Percentiles rank a stretch among this genome's conserved stretches.
Conservation (phyloP, 768 basidiomycete genomes). For the Ramaria sp. region DNA sequence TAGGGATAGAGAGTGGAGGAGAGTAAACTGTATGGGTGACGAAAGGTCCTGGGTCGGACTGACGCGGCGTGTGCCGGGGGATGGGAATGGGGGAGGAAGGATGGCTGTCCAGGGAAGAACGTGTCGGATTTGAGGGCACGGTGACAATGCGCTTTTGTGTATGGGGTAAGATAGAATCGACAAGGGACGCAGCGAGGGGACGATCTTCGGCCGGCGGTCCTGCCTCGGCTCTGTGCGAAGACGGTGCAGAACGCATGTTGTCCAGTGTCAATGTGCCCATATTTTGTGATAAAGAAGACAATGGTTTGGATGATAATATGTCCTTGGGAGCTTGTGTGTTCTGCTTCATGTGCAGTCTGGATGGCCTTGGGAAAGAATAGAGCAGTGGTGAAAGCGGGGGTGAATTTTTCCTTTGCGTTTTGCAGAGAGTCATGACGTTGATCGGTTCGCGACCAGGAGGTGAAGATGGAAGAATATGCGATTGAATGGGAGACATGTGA, state of each 20-base stretch:
- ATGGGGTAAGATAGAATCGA: not conserved
- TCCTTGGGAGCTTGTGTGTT: not conserved
- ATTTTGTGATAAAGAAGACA: slow-evolving; percentile 1
- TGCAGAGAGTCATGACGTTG: slow-evolving; percentile 1
- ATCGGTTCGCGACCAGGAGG: not conserved
- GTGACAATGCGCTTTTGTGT: not conserved
- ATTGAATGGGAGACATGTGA: slow-evolving; percentile 1
- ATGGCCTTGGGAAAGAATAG: slow-evolving; percentile 1
- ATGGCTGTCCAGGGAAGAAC: not conserved
- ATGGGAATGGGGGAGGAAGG: not conserved
- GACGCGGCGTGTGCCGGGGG: not conserved
- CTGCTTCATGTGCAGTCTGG: not conserved
- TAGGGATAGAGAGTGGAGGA: not conserved
- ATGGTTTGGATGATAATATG: not conserved
- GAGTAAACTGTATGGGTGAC: not conserved
- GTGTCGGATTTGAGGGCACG: not conserved
- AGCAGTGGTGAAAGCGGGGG: slow-evolving; percentile 2
- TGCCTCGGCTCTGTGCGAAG: not conserved
- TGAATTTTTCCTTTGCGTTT: not conserved
- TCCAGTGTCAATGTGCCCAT: not conserved
- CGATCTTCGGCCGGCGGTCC: not conserved
- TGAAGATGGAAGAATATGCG: not conserved
- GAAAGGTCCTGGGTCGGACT: not conserved
- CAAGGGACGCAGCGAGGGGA: not conserved
- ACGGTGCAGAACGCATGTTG: not conserved